phyloP scores from a whole-genome alignment of 352 stramenopile species.

The Phytopythium mirpurense region DNA sequence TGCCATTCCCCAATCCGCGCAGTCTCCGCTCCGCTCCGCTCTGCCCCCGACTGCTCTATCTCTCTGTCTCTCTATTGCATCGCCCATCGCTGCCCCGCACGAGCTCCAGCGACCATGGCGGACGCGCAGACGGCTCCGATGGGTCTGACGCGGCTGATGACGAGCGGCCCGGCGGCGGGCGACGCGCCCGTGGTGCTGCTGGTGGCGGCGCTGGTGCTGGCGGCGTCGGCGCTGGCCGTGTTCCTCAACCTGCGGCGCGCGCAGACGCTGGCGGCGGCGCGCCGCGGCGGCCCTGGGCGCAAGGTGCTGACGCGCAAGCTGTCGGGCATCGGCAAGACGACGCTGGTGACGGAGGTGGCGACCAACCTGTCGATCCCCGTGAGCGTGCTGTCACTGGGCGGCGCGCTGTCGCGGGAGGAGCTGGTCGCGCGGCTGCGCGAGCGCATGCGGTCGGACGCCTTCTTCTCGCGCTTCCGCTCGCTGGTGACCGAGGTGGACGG shows the following conservation, averaged over 20 bases:
- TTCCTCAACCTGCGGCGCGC: slow-evolving; percentile 21
- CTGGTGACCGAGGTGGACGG: slow-evolving; percentile 38
- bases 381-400: slow-evolving; percentile 50
- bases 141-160: slow-evolving; percentile 18
- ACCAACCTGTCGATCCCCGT: slow-evolving; percentile 78
- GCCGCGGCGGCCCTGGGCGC: slow-evolving; percentile 6
- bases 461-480: slow-evolving; percentile 71
- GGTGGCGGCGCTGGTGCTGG: slow-evolving; percentile 27
- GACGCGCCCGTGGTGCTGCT: slow-evolving; percentile 23
- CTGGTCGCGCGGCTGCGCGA: slow-evolving; percentile 45
- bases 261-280: slow-evolving; percentile 17
- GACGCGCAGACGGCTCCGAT: slow-evolving; percentile 12
- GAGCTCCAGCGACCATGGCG: slow-evolving; percentile 15
- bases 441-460: slow-evolving; percentile 46
- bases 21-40: background rate
- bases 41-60: slow-evolving; percentile 7
- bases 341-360: slow-evolving; percentile 63
- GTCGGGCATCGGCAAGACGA: slow-evolving; percentile 66
- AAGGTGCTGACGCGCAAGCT: slow-evolving; percentile 48
- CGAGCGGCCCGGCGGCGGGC: slow-evolving; percentile 15
- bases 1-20: background rate
- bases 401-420: slow-evolving; percentile 32
- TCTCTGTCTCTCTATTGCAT: slow-evolving; percentile 6
- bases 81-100: no score
- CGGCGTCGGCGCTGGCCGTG: slow-evolving; percentile 25